A percentile compares a stretch with the other conserved stretches of the same genome.
Evolutionary conservation across 2,329 filamentous ascomycete genomes (phyloP).

Genomic region (Rachicladosporium sp.): DNA sequence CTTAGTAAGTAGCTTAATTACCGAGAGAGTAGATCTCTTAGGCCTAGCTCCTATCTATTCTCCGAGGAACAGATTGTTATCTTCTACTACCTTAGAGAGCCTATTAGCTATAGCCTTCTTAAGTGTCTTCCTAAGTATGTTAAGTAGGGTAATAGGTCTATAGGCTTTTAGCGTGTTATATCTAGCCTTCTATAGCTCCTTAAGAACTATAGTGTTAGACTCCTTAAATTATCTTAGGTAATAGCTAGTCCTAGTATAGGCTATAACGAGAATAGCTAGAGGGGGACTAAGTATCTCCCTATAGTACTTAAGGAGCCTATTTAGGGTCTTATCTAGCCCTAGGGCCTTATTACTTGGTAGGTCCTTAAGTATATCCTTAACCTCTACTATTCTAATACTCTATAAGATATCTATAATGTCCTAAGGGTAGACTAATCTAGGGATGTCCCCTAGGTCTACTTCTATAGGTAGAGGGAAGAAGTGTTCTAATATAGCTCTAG

Average conservation of each 20-base stretch:
- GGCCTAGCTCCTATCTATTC: neutral
- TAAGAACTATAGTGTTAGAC: slow-evolving; percentile 17
- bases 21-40: neutral
- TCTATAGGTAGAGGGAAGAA: too few species aligned
- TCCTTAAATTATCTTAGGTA: slow-evolving; percentile 13
- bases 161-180: slow-evolving; percentile 16
- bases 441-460: too few species aligned
- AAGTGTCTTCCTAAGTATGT: slow-evolving; percentile 16
- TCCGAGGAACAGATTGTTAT: neutral
- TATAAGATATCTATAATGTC: too few species aligned
- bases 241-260: slow-evolving; percentile 6
- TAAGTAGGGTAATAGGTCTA: slow-evolving; percentile 17
- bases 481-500: too few species aligned
- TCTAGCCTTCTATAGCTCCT: slow-evolving; percentile 14
- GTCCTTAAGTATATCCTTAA: too few species aligned
- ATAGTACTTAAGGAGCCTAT: too few species aligned
- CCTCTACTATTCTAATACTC: too few species aligned
- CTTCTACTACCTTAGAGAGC: neutral
- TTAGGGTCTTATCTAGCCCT: too few species aligned
- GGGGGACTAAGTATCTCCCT: too few species aligned
- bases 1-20: slow-evolving; percentile 1
- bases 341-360: too few species aligned
- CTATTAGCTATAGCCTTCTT: slow-evolving; percentile 2
- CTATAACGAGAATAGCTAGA: too few species aligned
- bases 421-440: too few species aligned